Conservation (phyloP, 2,329 filamentous ascomycete species). For the Diaporthe sp. region DNA sequence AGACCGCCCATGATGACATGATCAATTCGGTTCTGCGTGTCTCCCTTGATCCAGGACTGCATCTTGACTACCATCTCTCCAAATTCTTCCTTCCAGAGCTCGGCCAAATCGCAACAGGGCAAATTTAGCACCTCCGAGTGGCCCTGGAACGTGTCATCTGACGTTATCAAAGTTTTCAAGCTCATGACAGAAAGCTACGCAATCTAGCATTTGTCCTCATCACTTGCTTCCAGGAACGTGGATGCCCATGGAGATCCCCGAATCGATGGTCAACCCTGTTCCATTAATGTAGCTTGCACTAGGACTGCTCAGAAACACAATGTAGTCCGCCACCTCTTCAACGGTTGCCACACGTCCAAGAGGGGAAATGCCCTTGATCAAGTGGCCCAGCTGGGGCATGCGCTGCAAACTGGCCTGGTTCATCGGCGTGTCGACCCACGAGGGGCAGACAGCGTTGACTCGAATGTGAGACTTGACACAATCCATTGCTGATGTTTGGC, state of each 20-base stretch:
- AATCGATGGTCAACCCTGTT: neutral
- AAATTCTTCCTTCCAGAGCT: too few species aligned
- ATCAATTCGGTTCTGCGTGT: too few species aligned
- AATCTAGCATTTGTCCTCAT: too few species aligned
- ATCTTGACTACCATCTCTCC: too few species aligned
- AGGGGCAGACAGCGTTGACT: slow-evolving; percentile 40
- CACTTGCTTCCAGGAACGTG: neutral
- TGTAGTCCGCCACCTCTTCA: neutral
- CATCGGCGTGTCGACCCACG: slow-evolving; percentile 41
- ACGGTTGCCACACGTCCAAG: neutral
- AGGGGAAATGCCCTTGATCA: neutral
- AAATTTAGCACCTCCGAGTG: too few species aligned
- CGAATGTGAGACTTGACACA: slow-evolving; percentile 45
- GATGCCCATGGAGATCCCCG: neutral
- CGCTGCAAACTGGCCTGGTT: neutral
- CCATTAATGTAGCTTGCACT: slow-evolving; percentile 17
- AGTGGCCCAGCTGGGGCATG: neutral
- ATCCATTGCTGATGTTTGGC: neutral
- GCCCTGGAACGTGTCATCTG: too few species aligned
- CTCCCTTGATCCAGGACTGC: too few species aligned
- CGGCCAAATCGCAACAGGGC: too few species aligned
- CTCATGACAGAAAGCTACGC: too few species aligned
- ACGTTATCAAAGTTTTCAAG: too few species aligned
- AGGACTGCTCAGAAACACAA: slow-evolving; percentile 1
- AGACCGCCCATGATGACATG: too few species aligned